Evolutionary conservation across 139 green algal species (phyloP).

Genomic region (Gonium pectorale): DNA sequence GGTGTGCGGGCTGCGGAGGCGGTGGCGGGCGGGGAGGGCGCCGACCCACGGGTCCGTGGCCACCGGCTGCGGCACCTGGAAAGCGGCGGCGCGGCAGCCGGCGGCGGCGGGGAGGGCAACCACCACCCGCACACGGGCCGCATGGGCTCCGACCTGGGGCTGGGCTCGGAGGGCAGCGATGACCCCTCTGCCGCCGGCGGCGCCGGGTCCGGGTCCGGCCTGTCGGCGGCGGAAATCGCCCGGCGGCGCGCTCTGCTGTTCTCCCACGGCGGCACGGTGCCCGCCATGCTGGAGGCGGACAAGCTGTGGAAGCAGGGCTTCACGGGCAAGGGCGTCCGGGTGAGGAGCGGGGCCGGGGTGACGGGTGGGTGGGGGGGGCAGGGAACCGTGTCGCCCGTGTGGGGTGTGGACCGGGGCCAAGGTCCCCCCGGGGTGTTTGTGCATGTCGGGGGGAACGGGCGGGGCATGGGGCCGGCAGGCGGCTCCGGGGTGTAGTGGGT

Average conservation of each 20-base stretch:
- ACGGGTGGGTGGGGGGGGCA: not conserved
- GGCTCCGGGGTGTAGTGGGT: no score
- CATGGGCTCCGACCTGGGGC: not conserved
- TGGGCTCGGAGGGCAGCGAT: not conserved
- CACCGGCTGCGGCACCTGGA: no score
- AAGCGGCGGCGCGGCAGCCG: not conserved
- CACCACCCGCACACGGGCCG: not conserved
- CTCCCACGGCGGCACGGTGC: slow-evolving; percentile 55
- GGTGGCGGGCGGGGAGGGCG: not conserved
- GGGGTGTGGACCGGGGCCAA: not conserved
- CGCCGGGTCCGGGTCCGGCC: not conserved
- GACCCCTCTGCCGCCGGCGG: no score
- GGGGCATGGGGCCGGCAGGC: no score
- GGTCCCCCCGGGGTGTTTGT: no score
- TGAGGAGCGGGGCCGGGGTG: slow-evolving; percentile 32
- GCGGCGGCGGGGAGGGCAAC: not conserved
- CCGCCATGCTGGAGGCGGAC: slow-evolving; percentile 68
- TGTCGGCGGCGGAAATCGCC: no score
- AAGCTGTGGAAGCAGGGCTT: slow-evolving; percentile 88
- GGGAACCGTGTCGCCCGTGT: not conserved
- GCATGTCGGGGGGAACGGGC: no score
- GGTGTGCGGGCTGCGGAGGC: not conserved
- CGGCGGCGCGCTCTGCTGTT: not conserved
- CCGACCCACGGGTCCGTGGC: no score
- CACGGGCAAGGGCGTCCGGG: slow-evolving; percentile 82